Conservation (phyloP, 768 basidiomycete species). For the Nevesoporus exiguus region DNA sequence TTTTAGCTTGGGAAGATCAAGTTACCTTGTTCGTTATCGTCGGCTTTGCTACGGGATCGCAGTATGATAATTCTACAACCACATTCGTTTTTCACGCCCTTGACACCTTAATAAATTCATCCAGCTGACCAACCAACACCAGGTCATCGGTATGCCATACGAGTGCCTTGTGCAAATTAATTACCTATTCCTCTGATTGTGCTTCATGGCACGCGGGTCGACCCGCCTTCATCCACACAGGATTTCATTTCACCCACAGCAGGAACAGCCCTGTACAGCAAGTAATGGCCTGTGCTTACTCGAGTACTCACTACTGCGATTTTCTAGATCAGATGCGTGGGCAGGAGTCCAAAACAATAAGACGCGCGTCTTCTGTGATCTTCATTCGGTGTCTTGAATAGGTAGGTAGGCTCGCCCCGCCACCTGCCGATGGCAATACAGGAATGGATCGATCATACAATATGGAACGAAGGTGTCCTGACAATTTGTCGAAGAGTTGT, state of each 20-base stretch:
- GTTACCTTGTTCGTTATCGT: not conserved
- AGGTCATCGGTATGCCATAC: not conserved
- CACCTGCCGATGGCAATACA: not conserved
- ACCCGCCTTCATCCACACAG: conserved; percentile 10
- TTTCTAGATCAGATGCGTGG: not conserved
- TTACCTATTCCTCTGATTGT: not conserved
- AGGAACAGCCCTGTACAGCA: conserved; percentile 22
- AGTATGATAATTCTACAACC: not conserved
- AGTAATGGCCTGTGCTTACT: conserved; percentile 2
- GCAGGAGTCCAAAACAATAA: not conserved
- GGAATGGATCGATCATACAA: not conserved
- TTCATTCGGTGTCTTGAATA: conserved; percentile 1
- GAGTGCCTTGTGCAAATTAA: not conserved
- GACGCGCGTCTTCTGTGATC: not conserved
- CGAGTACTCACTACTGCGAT: not conserved
- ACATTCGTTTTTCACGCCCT: not conserved
- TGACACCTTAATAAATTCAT: not conserved
- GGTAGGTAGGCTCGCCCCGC: not conserved
- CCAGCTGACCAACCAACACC: no score
- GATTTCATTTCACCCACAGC: conserved; percentile 8
- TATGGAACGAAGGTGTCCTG: not conserved
- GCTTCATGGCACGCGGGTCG: not conserved
- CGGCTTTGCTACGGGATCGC: not conserved
- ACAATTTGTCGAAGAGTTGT: not conserved
- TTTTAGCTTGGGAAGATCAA: not conserved